These are phyloP conservation scores for Alternaria brassicae DNA, from an alignment of 2,329 filamentous ascomycete genomes.

Conservation along the genomic window DNA sequence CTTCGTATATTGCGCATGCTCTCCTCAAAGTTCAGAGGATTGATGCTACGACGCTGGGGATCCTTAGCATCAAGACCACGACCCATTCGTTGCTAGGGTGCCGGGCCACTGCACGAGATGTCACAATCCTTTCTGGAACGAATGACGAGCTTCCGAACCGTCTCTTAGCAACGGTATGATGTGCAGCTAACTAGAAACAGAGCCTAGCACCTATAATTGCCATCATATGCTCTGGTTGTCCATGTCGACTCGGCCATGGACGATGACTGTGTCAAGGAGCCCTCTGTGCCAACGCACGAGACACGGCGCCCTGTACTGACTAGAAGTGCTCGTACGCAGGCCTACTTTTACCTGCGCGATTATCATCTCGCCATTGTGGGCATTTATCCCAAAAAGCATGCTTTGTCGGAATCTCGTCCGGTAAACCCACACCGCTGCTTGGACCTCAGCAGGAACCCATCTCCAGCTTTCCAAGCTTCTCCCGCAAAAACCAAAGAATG, in stretches of 20 bases:
- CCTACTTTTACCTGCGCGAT: background rate
- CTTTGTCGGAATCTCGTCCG: background rate
- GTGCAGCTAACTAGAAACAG: constrained; percentile 10
- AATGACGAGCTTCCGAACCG: constrained; percentile 9
- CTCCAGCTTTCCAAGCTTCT: background rate
- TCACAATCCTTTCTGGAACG: constrained; percentile 19
- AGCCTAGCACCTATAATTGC: constrained; percentile 1
- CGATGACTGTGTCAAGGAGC: background rate
- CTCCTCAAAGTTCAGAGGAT: constrained; percentile 14
- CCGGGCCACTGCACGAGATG: constrained; percentile 21
- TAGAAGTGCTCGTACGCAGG: background rate
- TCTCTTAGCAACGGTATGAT: constrained; percentile 6
- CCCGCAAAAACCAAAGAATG: background rate
- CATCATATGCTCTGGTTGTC: background rate
- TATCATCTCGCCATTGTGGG: background rate
- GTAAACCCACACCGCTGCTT: constrained; percentile 13
- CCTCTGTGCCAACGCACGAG: background rate
- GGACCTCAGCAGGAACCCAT: background rate
- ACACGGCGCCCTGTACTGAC: background rate
- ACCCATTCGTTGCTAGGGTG: constrained; percentile 21
- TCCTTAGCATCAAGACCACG: constrained; percentile 14
- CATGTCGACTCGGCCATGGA: background rate
- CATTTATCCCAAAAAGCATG: constrained; percentile 4
- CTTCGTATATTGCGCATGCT: constrained; percentile 21
- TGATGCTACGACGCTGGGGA: constrained; percentile 19